Conservation (phyloP, 2,329 filamentous ascomycete genomes). For the Penicillium sclerotiorum region DNA sequence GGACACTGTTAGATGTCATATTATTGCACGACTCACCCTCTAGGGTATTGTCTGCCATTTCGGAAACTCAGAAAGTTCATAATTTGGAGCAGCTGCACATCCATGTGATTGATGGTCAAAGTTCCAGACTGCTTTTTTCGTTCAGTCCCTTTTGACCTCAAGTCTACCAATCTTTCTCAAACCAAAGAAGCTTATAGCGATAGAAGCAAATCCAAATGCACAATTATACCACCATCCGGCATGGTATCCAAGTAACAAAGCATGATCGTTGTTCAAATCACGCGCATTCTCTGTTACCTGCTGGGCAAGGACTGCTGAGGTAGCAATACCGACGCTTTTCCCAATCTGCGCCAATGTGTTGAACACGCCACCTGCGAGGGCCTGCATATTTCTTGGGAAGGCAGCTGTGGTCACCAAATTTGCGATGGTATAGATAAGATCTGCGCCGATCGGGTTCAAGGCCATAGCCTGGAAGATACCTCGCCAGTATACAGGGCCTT, state of each 20-base stretch:
- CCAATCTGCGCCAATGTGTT: constrained; percentile 16
- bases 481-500: constrained; percentile 60
- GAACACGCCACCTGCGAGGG: constrained; percentile 16
- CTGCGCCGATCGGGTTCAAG: background rate
- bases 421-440: background rate
- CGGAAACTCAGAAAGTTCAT: too few species aligned
- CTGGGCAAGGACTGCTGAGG: constrained; percentile 4
- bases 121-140: too few species aligned
- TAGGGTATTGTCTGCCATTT: too few species aligned
- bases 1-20: too few species aligned
- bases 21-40: too few species aligned
- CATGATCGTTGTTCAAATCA: background rate
- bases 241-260: constrained; percentile 4
- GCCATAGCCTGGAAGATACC: constrained; percentile 43
- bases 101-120: too few species aligned
- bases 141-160: constrained; percentile 4
- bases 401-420: constrained; percentile 7
- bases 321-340: constrained; percentile 12
- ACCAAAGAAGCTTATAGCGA: constrained; percentile 1
- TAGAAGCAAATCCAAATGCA: constrained; percentile 1
- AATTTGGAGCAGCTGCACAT: too few species aligned
- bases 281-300: background rate
- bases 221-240: constrained; percentile 11
- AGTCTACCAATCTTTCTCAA: constrained; percentile 1
- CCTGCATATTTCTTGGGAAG: constrained; percentile 11